Evolutionary conservation across 345 rosid genomes (phyloP), one percentile per base, ranked within the genome.

Genomic region (Rhizophora apiculata): DNA sequence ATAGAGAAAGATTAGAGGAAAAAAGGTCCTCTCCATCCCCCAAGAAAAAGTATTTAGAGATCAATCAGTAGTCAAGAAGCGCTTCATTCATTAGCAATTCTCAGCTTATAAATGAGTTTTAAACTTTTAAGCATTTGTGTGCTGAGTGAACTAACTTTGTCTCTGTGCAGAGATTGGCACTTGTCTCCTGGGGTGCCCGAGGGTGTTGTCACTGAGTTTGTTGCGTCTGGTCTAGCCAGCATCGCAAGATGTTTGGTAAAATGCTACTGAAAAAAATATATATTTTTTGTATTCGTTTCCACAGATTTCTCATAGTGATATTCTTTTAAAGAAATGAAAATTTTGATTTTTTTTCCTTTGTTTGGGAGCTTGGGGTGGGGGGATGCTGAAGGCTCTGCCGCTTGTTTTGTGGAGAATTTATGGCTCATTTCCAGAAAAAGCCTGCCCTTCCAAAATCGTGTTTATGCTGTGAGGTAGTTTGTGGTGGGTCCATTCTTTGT

Each of bases 251-350:
- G 60, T 52, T 39, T 64, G 30, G 72, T 27, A 22, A 62, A 64
- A 63, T 21, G 8, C 34, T 67, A 70, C 70, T 57, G 48, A 63
- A 64, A 62, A 69, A 60, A 59, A 29, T 29, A 29, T 29, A 29
- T 29, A 24, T 21, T 5, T 20, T 10, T 8, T n/a, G 10, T 51
- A 65, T 56, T 32, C 52, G 9, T 67, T 49, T 73, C 58, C 58
- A 30, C 63, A 69, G 63, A 65, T 79, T 69, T 66, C 64, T 34
- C 56, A 15, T 68, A 62, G 4, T 71, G 57, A 80, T 71, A 76
- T 73, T 78, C 80, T 72, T 76, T 76, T 19, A 62, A 68, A 67
- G 63, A 67, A 73, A 62, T 55, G 52, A 64, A 68, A 29, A 60
- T 51, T 53, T 51, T 39, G 37, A 37, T 62, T 77, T 69, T 43